These are phyloP conservation scores for Rossbeevera mucosa DNA, from an alignment of 768 basidiomycete species.

Conservation along the genomic window DNA sequence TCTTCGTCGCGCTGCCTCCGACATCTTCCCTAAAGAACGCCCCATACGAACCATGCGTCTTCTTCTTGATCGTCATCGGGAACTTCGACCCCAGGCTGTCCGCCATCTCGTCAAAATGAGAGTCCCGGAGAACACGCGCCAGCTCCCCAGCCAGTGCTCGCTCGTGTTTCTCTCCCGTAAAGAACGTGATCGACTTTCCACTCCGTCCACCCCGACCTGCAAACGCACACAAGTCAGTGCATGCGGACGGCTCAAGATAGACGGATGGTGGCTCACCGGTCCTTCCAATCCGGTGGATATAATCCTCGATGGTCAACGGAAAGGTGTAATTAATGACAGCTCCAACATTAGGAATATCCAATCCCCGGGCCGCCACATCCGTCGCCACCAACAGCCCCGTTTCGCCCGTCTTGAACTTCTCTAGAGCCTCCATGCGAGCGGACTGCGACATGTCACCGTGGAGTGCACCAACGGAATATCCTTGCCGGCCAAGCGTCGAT, in stretches of 20 bases:
- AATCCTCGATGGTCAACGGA: conserved; percentile 93
- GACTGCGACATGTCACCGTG: conserved; percentile 90
- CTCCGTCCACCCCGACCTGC: conserved; percentile 83
- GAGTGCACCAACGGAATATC: conserved; percentile 74
- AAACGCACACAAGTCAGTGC: conserved; percentile 2
- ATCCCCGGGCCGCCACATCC: conserved; percentile 93
- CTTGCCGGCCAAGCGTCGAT: conserved; percentile 65
- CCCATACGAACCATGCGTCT: conserved; percentile 85
- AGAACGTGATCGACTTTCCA: conserved; percentile 94
- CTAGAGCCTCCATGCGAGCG: conserved; percentile 79
- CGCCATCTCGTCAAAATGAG: conserved; percentile 71
- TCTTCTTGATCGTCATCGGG: conserved; percentile 97
- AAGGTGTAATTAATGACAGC: conserved; percentile 97
- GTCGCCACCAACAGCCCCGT: conserved; percentile 88
- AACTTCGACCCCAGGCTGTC: conserved; percentile 63
- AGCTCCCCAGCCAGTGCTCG: conserved; percentile 86
- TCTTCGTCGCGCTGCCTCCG: conserved; percentile 67
- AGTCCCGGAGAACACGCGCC: conserved; percentile 84
- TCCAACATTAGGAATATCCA: conserved; percentile 95
- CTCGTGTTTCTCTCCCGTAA: conserved; percentile 90
- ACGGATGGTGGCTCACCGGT: conserved; percentile 51
- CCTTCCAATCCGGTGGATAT: conserved; percentile 84
- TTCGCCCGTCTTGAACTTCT: conserved; percentile 79
- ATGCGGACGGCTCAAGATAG: not conserved
- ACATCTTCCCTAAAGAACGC: conserved; percentile 71